phyloP scores from a whole-genome alignment of 2,329 filamentous ascomycete genomes.

The Colletotrichum kahawae region DNA sequence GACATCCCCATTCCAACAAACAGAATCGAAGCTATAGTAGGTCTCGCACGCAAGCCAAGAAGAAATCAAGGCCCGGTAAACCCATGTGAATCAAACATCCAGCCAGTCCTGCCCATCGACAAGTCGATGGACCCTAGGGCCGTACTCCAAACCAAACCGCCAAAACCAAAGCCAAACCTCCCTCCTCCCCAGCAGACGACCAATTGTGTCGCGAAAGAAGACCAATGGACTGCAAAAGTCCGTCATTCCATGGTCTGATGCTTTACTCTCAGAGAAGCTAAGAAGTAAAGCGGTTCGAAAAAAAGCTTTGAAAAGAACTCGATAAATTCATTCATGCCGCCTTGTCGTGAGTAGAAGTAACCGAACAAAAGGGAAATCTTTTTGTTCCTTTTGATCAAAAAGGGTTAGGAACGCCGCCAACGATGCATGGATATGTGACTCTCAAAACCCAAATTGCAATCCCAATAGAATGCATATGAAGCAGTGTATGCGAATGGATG shows the following conservation, averaged over 20 bases:
- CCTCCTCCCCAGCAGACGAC: not conserved
- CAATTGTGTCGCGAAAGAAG: not conserved
- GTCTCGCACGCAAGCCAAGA: slow-evolving; percentile 18
- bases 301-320: slow-evolving; percentile 13
- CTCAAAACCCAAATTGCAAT: slow-evolving; percentile 19
- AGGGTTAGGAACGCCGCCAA: slow-evolving; percentile 36
- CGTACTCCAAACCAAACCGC: slow-evolving; percentile 16
- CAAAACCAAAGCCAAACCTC: slow-evolving; percentile 11
- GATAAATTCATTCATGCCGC: slow-evolving; percentile 22
- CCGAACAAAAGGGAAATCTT: slow-evolving; percentile 22
- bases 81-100: slow-evolving; percentile 7
- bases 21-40: slow-evolving; percentile 16
- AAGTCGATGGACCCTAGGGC: not conserved
- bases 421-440: slow-evolving; percentile 36
- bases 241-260: not conserved
- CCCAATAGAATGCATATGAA: slow-evolving; percentile 17
- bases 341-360: slow-evolving; percentile 21
- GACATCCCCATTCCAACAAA: slow-evolving; percentile 9
- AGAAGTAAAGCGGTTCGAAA: slow-evolving; percentile 19
- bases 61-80: not conserved
- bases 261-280: slow-evolving; percentile 22
- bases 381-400: slow-evolving; percentile 18
- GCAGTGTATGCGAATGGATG: not conserved
- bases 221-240: slow-evolving; percentile 20
- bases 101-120: slow-evolving; percentile 4